A percentile compares a stretch with the other conserved stretches of the same genome.
These are phyloP conservation scores for Candida sp. DNA, from an alignment of 1,139 yeast species.

Conservation along the genomic window DNA sequence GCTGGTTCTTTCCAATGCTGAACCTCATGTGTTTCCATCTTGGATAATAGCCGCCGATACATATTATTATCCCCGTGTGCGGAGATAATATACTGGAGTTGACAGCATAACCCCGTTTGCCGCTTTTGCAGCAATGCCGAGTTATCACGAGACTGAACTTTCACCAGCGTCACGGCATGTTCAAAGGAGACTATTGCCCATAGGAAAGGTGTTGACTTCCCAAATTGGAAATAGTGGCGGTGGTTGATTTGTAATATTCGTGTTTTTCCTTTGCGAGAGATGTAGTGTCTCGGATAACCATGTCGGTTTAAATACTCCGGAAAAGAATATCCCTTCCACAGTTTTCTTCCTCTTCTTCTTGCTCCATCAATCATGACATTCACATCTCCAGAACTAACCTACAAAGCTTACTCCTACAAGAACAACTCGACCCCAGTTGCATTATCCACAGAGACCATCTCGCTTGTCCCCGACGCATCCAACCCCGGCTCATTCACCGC, in stretches of 20 bases:
- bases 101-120: too few relatives aligned
- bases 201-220: not conserved
- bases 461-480: slow-evolving; percentile 19
- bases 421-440: slow-evolving; percentile 16
- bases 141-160: too few relatives aligned
- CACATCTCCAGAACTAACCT: slow-evolving; percentile 17
- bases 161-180: too few relatives aligned
- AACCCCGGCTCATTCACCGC: slow-evolving; percentile 38
- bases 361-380: slow-evolving; percentile 15
- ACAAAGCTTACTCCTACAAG: slow-evolving; percentile 22
- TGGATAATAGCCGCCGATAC: too few relatives aligned
- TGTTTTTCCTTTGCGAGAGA: too few relatives aligned
- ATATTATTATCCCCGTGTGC: not conserved
- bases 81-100: not conserved
- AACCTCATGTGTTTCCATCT: too few relatives aligned
- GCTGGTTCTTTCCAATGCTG: too few relatives aligned
- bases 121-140: too few relatives aligned
- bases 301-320: not conserved
- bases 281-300: not conserved
- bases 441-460: slow-evolving; percentile 16
- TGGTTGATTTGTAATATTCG: too few relatives aligned
- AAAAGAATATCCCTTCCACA: not conserved
- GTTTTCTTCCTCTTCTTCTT: not conserved
- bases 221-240: not conserved
- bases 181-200: too few relatives aligned